Evolutionary conservation across 1,284 basidiomycete species (phyloP).

Genomic region (Puccinia novopanici): DNA sequence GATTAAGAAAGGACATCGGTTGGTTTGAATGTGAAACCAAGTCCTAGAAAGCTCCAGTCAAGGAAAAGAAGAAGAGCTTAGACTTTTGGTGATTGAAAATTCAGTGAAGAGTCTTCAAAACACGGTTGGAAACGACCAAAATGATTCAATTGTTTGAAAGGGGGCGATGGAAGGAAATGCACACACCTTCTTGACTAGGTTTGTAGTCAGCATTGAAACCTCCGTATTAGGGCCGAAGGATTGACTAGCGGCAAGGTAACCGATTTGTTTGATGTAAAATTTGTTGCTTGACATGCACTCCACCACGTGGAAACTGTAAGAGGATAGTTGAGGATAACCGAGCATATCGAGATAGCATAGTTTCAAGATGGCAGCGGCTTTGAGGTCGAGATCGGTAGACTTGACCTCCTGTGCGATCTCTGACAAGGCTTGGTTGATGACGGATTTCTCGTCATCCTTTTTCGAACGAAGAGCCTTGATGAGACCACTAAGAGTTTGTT

Average conservation of each 20-base stretch:
- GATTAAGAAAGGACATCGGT: slow-evolving; percentile 30
- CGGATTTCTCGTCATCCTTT: slow-evolving; percentile 60
- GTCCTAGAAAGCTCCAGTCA: slow-evolving; percentile 38
- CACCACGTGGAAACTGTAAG: slow-evolving; percentile 80
- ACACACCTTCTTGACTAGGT: slow-evolving; percentile 91
- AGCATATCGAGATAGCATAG: slow-evolving; percentile 95
- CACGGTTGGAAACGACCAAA: background rate
- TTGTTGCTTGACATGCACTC: slow-evolving; percentile 95
- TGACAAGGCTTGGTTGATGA: slow-evolving; percentile 63
- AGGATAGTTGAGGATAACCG: slow-evolving; percentile 81
- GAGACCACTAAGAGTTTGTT: slow-evolving; percentile 52
- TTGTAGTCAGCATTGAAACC: slow-evolving; percentile 95
- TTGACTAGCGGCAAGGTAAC: slow-evolving; percentile 90
- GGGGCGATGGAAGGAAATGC: background rate
- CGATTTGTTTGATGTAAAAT: slow-evolving; percentile 89
- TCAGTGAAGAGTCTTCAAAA: slow-evolving; percentile 23
- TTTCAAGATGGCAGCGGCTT: slow-evolving; percentile 91
- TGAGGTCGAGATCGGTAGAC: slow-evolving; percentile 93
- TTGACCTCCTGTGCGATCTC: slow-evolving; percentile 88
- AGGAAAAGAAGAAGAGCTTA: slow-evolving; percentile 35
- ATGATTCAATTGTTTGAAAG: background rate
- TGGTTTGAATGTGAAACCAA: slow-evolving; percentile 10
- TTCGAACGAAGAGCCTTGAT: slow-evolving; percentile 58
- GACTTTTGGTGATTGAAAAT: slow-evolving; percentile 7
- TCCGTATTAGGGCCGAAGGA: slow-evolving; percentile 93